Base-by-base conservation (phyloP, 441 rosid species). In the Pelargonium fulgidum region DNA sequence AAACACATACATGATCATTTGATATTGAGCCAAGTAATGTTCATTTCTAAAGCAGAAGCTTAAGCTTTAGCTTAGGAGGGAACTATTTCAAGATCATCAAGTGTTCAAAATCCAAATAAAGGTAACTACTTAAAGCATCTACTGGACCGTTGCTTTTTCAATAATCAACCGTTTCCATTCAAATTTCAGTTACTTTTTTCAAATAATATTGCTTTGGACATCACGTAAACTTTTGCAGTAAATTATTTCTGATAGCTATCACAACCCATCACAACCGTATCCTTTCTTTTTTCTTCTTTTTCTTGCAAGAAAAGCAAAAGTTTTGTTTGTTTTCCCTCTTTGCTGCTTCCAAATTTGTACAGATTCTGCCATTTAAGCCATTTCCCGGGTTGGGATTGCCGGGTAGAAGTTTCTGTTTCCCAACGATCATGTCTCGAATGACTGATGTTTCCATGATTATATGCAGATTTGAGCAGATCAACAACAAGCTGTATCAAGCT, bases 101-200 rank as follows among this genome's bases (percentile, higher is more conserved):
- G 71, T 41, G 64, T 86, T 81, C 82, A 67, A 82, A 80, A 85
- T 75, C 84, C 79, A 81, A 58, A 73, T 78, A 78, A 83, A 89
- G 85, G 88, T 85, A 75, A 24, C 29, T 24, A 81, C 65, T 68
- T 69, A 22, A 75, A 74, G 26, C 3, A 1, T 67, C 73, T 44
- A 14, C 7, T 74, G 64, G 75, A 56, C 76, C 73, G 79, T 78
- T 76, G 72, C 73, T 78, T 81, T 68, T 24, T 24, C 29, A 1
- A 24, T 24, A 24, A 24, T 24, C 29, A 24, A 59, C 33, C 56
- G 56, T 48, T 48, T 48, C 39, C 70, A 76, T 80, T 79, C 58
- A 76, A 84, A 77, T 70, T 66, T 80, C 74, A 64, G 75, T 70
- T 72, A 69, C 19, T 63, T 68, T 39, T 4, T 64, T 54, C 50